These are phyloP conservation scores for Reutealis trisperma DNA, from an alignment of 345 rosid species.

Conservation along the genomic window DNA sequence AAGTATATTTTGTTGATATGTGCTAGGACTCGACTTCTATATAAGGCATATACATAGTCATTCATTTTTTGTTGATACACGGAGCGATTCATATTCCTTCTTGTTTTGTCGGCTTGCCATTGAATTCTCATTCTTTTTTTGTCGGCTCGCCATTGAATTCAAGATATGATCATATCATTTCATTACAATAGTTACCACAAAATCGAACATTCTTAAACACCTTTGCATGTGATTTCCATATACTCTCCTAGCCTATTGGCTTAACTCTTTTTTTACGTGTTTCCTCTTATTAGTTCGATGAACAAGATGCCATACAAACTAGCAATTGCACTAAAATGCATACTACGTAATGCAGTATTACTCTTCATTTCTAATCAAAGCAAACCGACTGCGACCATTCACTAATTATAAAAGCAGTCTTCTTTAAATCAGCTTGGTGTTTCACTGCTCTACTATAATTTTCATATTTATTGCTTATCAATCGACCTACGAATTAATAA, in stretches of 20 bases:
- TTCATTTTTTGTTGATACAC: not conserved
- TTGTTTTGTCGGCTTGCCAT: not conserved
- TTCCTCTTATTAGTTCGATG: conserved; percentile 1
- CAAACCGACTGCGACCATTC: not conserved
- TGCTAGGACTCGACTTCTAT: not conserved
- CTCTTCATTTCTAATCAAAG: conserved; percentile 1
- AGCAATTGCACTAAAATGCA: not conserved
- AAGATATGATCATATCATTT: conserved; percentile 3
- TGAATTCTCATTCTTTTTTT: not conserved
- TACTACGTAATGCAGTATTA: not conserved
- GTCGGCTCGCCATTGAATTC: conserved; percentile 3
- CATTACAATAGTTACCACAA: conserved; percentile 6
- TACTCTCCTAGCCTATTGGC: conserved; percentile 1
- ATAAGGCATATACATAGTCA: not conserved
- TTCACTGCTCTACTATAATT: not conserved
- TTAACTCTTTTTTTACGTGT: not conserved
- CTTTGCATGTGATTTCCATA: conserved; percentile 3
- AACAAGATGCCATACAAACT: not conserved
- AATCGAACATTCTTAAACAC: conserved; percentile 4
- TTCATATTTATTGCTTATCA: not conserved
- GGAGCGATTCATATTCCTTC: not conserved
- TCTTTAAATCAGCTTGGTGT: not conserved
- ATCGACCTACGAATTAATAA: not conserved
- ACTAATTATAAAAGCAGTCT: not conserved
- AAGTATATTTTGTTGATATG: not conserved